These are phyloP conservation scores for Didymella segeticola DNA, from an alignment of 2,329 filamentous ascomycete species.

Conservation along the genomic window DNA sequence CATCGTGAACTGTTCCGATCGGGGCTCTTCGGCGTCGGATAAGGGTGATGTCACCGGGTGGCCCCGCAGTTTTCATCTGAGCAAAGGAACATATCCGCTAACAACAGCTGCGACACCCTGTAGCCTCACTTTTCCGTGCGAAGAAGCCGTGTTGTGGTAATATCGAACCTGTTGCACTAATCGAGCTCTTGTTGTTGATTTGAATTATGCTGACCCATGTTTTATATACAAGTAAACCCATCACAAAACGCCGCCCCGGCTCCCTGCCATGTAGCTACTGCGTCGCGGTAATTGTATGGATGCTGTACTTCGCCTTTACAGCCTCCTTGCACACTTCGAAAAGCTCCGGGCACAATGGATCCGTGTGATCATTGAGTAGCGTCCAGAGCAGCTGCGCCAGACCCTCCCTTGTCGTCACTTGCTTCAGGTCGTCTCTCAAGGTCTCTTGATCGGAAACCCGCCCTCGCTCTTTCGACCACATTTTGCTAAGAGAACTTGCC, in stretches of 20 bases:
- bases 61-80: too few relatives aligned
- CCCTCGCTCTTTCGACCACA: slow-evolving; percentile 20
- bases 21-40: slow-evolving; percentile 19
- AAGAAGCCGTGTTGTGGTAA: background rate
- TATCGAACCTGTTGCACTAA: background rate
- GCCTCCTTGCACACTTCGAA: slow-evolving; percentile 24
- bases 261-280: slow-evolving; percentile 4
- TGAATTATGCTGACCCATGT: background rate
- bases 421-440: slow-evolving; percentile 26
- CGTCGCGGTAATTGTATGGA: slow-evolving; percentile 6
- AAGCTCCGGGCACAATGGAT: slow-evolving; percentile 20
- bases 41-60: slow-evolving; percentile 13
- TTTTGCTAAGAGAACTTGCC: slow-evolving; percentile 20
- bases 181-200: background rate
- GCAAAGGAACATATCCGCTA: background rate
- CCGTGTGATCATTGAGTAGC: slow-evolving; percentile 23
- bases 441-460: slow-evolving; percentile 7
- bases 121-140: background rate
- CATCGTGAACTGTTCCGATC: slow-evolving; percentile 23
- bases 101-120: background rate
- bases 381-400: slow-evolving; percentile 36
- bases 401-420: slow-evolving; percentile 32
- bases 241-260: slow-evolving; percentile 1
- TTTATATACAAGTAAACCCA: slow-evolving; percentile 2
- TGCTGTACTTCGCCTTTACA: slow-evolving; percentile 29